These are phyloP conservation scores for Grigorovia humatica DNA, from an alignment of 805 yeast species.

Conservation along the genomic window DNA sequence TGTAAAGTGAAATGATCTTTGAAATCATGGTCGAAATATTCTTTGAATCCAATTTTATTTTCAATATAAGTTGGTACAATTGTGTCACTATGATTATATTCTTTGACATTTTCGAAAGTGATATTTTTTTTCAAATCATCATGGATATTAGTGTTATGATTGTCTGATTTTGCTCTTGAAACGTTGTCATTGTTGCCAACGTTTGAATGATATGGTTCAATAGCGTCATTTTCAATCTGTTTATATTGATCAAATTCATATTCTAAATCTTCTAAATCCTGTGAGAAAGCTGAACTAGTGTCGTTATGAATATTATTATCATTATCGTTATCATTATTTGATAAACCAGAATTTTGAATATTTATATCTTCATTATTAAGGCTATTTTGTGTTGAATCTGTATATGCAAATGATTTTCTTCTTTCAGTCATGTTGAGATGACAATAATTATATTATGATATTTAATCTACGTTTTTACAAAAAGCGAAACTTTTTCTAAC, in stretches of 20 bases:
- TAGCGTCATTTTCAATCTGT: background rate
- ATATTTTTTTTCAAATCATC: background rate
- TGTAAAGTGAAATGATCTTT: slow-evolving; percentile 23
- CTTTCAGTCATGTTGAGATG: slow-evolving; percentile 3
- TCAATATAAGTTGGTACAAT: slow-evolving; percentile 16
- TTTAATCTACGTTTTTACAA: no score
- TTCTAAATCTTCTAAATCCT: slow-evolving; percentile 20
- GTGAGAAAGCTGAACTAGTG: background rate
- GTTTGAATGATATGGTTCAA: background rate
- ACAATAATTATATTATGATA: background rate
- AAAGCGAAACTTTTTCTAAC: no score
- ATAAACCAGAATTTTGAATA: background rate
- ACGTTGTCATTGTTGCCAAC: background rate
- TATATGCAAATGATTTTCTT: slow-evolving; percentile 1
- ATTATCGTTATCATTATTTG: background rate
- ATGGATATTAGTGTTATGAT: background rate
- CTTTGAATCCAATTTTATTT: slow-evolving; percentile 10
- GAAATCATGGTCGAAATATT: slow-evolving; percentile 16
- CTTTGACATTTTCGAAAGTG: background rate
- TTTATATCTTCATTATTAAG: background rate
- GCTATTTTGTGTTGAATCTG: background rate
- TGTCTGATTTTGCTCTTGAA: background rate
- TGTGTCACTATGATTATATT: background rate
- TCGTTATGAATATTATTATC: background rate
- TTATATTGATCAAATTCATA: slow-evolving; percentile 23